Evolutionary conservation across 441 rosid genomes (phyloP).

Genomic region (Jatropha podagrica): DNA sequence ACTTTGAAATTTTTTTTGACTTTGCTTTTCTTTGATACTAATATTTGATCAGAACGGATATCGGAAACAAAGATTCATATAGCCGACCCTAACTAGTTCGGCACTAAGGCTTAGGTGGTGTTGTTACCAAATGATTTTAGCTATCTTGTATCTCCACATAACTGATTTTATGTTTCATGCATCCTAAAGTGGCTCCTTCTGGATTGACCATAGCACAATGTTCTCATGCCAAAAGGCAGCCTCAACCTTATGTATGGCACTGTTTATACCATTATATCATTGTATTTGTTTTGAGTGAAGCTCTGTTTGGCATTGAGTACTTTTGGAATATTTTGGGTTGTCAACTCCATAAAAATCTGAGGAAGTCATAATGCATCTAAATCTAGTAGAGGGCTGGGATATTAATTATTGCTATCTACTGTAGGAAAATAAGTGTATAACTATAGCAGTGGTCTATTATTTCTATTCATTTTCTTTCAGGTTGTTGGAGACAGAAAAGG

Average conservation of each 20-base stretch:
- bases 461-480: constrained; percentile 36
- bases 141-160: not conserved
- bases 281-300: not conserved
- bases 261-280: not conserved
- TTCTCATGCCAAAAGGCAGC: not conserved
- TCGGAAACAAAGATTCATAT: too few species aligned
- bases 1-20: too few species aligned
- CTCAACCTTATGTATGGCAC: not conserved
- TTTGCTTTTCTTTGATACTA: too few species aligned
- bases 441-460: not conserved
- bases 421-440: not conserved
- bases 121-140: not conserved
- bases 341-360: not conserved
- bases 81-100: too few species aligned
- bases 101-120: not conserved
- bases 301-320: not conserved
- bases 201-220: not conserved
- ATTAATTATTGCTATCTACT: not conserved
- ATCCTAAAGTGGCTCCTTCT: not conserved
- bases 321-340: not conserved
- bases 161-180: not conserved
- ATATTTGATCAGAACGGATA: too few species aligned
- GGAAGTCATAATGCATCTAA: not conserved
- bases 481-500: constrained; percentile 92
- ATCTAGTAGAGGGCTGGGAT: not conserved